Base-by-base conservation (phyloP, 2,329 filamentous ascomycete species). In the Xylaria sp. region DNA sequence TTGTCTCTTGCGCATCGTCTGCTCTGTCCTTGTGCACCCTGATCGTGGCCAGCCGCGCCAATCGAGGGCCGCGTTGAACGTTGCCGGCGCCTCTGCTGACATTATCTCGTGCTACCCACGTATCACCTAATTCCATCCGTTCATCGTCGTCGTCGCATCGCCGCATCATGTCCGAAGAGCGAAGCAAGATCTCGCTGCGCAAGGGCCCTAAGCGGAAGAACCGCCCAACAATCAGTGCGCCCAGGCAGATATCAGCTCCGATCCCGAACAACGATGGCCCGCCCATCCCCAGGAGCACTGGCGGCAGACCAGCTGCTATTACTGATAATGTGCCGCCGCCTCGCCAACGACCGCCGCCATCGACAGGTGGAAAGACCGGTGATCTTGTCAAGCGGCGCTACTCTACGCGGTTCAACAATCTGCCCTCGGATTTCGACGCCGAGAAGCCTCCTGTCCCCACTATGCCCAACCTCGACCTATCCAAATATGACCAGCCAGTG, bases 311-410 rank as follows among this genome's bases (percentile, higher is more conserved):
- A 66, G 73, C 71, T 69, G 76, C 70, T 72, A 71, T 78, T 72
- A 54, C 67, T 5, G 72, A 68, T 69, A 62, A 66, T 61, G 66
- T 74, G 70, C 83, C 69, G 16, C 71, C 75, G 23, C 75, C 76
- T 50, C 74, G 75, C 60, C 75, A 71, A 61, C 72, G 75, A 44
- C 84, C 84, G 40, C 84, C 84, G 12, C 86, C 86, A 42, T 78
- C 82, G 66, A 82, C 82, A 51, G 84, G 87, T 60, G 87, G 87
- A 74, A 90, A 90, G 88, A 91, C 89, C 0, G 88, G 88, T 27
- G 95, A 99, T 79, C 85, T 98, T 63, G 94, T 99, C 68, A 98
- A 98, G 83, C 88, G 94, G 75, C 87, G 96, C 75, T 99, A 98
- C 81, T 98, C 96, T 47, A 94, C 94, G 50, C 91, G 95, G 69